Percentiles rank a stretch among this genome's conserved stretches.
Conservation (phyloP, 805 yeast genomes). For the Candida broadrunensis region DNA sequence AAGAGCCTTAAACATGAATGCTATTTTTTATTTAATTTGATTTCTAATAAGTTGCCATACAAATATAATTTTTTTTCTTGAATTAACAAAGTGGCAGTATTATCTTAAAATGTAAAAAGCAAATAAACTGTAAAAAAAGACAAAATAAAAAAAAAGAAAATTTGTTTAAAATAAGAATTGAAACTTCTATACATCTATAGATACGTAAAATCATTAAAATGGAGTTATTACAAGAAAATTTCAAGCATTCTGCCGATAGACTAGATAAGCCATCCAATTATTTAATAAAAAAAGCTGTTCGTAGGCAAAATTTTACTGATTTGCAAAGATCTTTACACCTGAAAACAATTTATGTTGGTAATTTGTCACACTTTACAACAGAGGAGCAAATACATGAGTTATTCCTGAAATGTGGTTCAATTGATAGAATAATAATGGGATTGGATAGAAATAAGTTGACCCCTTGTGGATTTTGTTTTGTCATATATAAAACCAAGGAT, state of each 20-base stretch:
- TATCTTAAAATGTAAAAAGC: too few relatives aligned
- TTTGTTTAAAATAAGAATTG: too few relatives aligned
- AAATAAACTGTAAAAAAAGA: too few relatives aligned
- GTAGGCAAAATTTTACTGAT: slow-evolving; percentile 51
- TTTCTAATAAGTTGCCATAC: too few relatives aligned
- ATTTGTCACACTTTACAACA: slow-evolving; percentile 83
- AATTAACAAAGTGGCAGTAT: too few relatives aligned
- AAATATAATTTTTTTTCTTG: too few relatives aligned
- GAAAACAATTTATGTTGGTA: slow-evolving; percentile 87
- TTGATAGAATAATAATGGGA: slow-evolving; percentile 88
- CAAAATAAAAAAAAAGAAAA: too few relatives aligned
- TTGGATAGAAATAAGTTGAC: slow-evolving; percentile 85
- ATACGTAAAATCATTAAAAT: too few relatives aligned
- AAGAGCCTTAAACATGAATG: slow-evolving; percentile 49
- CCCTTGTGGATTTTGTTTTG: slow-evolving; percentile 97
- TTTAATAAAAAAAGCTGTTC: slow-evolving; percentile 62
- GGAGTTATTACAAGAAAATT: slow-evolving; percentile 44
- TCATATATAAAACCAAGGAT: slow-evolving; percentile 63
- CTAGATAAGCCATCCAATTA: slow-evolving; percentile 72
- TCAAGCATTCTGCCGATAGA: slow-evolving; percentile 62
- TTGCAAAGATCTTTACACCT: slow-evolving; percentile 64
- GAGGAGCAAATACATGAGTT: slow-evolving; percentile 93
- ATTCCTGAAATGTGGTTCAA: slow-evolving; percentile 77
- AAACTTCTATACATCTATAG: too few relatives aligned
- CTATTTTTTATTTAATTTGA: too few relatives aligned